Conservation (phyloP, 371 early-diverging fungal species). For the Syncephalastrum racemosum region DNA sequence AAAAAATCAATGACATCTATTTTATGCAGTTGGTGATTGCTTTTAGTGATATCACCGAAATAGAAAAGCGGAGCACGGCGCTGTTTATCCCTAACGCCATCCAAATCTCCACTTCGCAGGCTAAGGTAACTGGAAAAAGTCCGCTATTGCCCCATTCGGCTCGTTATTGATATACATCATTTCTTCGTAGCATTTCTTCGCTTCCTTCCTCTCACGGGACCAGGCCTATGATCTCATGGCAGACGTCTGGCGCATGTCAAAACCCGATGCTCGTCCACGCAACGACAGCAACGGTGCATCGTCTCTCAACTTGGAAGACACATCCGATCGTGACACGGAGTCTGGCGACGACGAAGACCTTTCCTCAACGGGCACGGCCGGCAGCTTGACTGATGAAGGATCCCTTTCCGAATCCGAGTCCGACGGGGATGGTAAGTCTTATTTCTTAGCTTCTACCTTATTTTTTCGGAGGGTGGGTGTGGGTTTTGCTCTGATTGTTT, state of each 20-base stretch:
- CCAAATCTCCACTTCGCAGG: slow-evolving; percentile 70
- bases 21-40: slow-evolving; percentile 72
- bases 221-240: slow-evolving; percentile 71
- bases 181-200: slow-evolving; percentile 64
- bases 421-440: slow-evolving; percentile 1
- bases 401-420: neutral
- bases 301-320: slow-evolving; percentile 2
- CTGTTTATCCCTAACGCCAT: slow-evolving; percentile 89
- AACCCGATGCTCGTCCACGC: neutral
- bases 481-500: neutral
- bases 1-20: neutral
- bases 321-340: neutral
- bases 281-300: slow-evolving; percentile 8
- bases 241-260: slow-evolving; percentile 64
- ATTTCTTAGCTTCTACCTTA: slow-evolving; percentile 5
- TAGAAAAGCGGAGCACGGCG: slow-evolving; percentile 80
- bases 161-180: neutral
- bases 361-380: neutral
- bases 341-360: slow-evolving; percentile 6
- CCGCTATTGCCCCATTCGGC: too few species aligned
- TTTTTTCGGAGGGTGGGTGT: too few species aligned
- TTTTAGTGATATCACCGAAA: slow-evolving; percentile 78
- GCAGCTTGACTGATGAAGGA: too few species aligned
- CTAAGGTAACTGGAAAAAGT: slow-evolving; percentile 43
- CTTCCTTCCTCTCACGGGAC: slow-evolving; percentile 82